Evolutionary conservation across 192 early-diverging fungal genomes (phyloP), one percentile per base, ranked within the genome.

Genomic region (Backusella morwellensis): DNA sequence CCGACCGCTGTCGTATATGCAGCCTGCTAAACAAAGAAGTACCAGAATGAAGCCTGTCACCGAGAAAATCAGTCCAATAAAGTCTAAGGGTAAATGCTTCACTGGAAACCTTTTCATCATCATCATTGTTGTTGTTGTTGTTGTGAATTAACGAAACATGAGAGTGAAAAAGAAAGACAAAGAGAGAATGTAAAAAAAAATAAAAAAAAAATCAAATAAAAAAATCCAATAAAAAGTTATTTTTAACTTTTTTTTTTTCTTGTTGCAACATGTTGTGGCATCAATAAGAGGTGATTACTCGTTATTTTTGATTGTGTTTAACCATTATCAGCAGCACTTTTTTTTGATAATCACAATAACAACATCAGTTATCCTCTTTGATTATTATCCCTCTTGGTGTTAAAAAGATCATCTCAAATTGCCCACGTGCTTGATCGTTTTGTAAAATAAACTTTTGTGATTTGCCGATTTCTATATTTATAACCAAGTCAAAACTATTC

Each of bases 21-120:
- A 54, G 21, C 76, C 76, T 0, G 69, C 54, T 17, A 81, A 11
- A 72, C 80, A 81, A 7, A 81, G 32, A 6, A 72, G 11, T 1
- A 67, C 40, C 6, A 81, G 59, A 4, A 78, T 54, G 72, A 75
- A 75, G 0, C 80, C 80, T 34, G 23, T 35, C n/a, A 81, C 11
- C 2, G 68, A 59, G 21, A 81, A 68, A 0, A 75, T 7, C 0
- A 78, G 19, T 5, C 80, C 80, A 35, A 81, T 23, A n/a, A 68
- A 70, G 32, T 79, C 74, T 15, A 68, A 41, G 9, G 56, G 66
- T 2, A 66, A 44, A 4, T 72, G 77, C 44, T 66, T 54, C 1
- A 78, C 29, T 47, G 32, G 14, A 44, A 70, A 47, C 59, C 21
- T 75, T 15, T 68, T 68, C 35, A 38, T 70, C 52, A 54, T 54